A percentile compares a stretch with the other conserved stretches of the same genome.
These are phyloP conservation scores for Termitomyces sp. DNA, from an alignment of 768 basidiomycete genomes.

Conservation along the genomic window DNA sequence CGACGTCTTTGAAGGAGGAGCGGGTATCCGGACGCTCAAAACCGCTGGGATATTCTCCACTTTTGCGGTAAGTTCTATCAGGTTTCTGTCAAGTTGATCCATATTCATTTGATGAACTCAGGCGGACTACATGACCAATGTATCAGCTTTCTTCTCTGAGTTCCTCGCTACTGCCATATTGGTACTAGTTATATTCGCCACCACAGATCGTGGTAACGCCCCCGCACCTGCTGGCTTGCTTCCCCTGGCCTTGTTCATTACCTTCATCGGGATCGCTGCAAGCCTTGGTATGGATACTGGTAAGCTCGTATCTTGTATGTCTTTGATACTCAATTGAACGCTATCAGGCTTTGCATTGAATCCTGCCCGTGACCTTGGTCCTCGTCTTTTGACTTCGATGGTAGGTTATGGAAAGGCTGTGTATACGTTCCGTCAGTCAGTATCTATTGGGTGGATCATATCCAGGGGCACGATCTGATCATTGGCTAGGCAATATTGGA, in stretches of 20 bases:
- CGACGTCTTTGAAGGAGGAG: conserved; percentile 54
- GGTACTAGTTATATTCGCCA: conserved; percentile 48
- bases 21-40: conserved; percentile 43
- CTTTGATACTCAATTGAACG: neutral
- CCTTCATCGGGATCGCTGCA: conserved; percentile 51
- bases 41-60: conserved; percentile 58
- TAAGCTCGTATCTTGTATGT: conserved; percentile 8
- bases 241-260: conserved; percentile 54
- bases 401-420: conserved; percentile 58
- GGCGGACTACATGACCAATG: conserved; percentile 28
- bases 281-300: conserved; percentile 60
- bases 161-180: conserved; percentile 58
- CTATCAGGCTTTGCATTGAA: conserved; percentile 29
- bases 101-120: neutral
- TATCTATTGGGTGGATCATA: conserved; percentile 3
- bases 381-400: conserved; percentile 64
- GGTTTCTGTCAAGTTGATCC: neutral
- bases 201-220: conserved; percentile 48
- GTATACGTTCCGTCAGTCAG: conserved; percentile 39
- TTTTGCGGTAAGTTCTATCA: conserved; percentile 41
- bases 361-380: conserved; percentile 43
- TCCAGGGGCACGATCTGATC: neutral
- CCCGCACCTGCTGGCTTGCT: conserved; percentile 47
- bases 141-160: conserved; percentile 41
- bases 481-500: conserved; percentile 52